These are phyloP conservation scores for Phytophthora pisi DNA, from an alignment of 352 stramenopile species.

Conservation along the genomic window DNA sequence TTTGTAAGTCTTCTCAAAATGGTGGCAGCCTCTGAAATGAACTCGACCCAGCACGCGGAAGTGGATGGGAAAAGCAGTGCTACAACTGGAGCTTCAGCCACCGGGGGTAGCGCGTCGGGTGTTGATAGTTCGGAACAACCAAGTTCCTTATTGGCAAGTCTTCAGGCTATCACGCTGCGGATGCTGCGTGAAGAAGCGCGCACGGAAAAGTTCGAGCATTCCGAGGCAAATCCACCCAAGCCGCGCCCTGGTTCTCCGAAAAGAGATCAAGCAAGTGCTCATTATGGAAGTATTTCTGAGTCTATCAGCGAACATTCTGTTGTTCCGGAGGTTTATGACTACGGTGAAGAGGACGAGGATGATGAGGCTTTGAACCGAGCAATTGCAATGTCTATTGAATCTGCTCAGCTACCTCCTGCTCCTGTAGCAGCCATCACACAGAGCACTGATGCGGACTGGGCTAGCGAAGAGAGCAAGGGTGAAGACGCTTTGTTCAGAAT, in stretches of 20 bases:
- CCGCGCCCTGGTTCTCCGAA: not conserved
- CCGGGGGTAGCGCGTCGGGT: slow-evolving; percentile 5
- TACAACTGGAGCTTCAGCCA: not conserved
- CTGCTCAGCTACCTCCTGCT: slow-evolving; percentile 11
- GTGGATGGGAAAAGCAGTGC: slow-evolving; percentile 7
- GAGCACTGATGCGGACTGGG: not conserved
- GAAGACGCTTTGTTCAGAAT: slow-evolving; percentile 19
- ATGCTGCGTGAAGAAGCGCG: slow-evolving; percentile 68
- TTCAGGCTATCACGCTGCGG: slow-evolving; percentile 56
- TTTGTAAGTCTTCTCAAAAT: slow-evolving; percentile 88
- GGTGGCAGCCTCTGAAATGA: slow-evolving; percentile 80
- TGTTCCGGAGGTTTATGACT: slow-evolving; percentile 11
- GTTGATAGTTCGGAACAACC: slow-evolving; percentile 33
- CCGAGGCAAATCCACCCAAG: slow-evolving; percentile 15
- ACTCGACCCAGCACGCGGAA: slow-evolving; percentile 33
- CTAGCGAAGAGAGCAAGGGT: slow-evolving; percentile 48
- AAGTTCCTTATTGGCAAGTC: slow-evolving; percentile 51
- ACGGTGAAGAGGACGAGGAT: slow-evolving; percentile 24
- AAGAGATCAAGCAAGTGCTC: slow-evolving; percentile 1
- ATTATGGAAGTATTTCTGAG: not conserved
- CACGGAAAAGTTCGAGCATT: slow-evolving; percentile 33
- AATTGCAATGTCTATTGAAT: slow-evolving; percentile 54
- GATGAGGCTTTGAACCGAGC: slow-evolving; percentile 43
- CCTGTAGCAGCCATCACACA: not conserved
- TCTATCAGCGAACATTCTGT: slow-evolving; percentile 4